Evolutionary conservation across 1,284 basidiomycete genomes (phyloP).

Genomic region (Leccinum angustisporum): DNA sequence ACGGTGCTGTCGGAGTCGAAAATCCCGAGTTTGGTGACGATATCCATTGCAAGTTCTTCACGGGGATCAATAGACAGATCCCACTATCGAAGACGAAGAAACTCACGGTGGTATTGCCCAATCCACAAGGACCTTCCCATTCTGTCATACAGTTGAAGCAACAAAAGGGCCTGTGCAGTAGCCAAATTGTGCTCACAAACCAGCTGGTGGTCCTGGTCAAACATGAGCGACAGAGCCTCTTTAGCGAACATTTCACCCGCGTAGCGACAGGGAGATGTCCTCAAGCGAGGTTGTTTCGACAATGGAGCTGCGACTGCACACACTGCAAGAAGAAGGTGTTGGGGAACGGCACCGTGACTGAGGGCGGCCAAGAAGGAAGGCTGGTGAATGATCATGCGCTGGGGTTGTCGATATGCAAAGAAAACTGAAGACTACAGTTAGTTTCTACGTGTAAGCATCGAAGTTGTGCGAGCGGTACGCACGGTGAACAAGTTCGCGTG

Average conservation of each 20-base stretch:
- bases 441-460: constrained; percentile 4
- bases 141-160: constrained; percentile 68
- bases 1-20: constrained; percentile 57
- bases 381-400: constrained; percentile 71
- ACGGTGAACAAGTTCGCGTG: constrained; percentile 74
- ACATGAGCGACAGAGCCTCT: constrained; percentile 67
- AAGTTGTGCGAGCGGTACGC: constrained; percentile 31
- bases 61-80: constrained; percentile 21
- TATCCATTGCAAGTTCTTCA: constrained; percentile 62
- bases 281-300: constrained; percentile 63
- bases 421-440: constrained; percentile 52
- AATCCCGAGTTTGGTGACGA: constrained; percentile 64
- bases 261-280: constrained; percentile 55
- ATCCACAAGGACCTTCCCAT: constrained; percentile 45
- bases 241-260: constrained; percentile 71
- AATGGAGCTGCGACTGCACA: constrained; percentile 75
- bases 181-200: constrained; percentile 55
- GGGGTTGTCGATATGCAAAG: constrained; percentile 77
- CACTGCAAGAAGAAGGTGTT: constrained; percentile 66
- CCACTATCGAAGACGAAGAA: constrained; percentile 7
- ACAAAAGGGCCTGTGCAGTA: constrained; percentile 69
- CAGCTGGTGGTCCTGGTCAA: constrained; percentile 57
- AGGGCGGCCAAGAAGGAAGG: constrained; percentile 68
- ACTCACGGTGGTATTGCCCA: constrained; percentile 30
- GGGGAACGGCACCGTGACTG: constrained; percentile 61